Evolutionary conservation across 495 filamentous ascomycete genomes (phyloP), one percentile per base, ranked within the genome.

Genomic region (Poronia punctata): DNA sequence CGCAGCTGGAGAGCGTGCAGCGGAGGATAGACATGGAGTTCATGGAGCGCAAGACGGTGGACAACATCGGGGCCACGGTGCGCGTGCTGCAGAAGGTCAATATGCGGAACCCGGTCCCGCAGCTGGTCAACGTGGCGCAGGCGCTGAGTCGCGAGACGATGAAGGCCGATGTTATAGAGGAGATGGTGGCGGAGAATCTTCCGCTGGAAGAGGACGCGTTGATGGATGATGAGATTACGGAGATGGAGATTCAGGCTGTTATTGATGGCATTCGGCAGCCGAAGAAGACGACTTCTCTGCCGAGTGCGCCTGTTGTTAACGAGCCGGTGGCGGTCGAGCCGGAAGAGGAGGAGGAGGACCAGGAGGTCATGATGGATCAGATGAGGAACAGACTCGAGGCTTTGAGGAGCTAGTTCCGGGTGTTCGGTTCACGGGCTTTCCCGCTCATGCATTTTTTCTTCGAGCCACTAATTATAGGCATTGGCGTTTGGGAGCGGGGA

Each of bases 11-110:
- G 64, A 88, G 82, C 57, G 93, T 98, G 40, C 81, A 88, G 52
- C 95, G 96, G 93, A 93, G 97, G 63, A 93, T 98, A 47, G 87
- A 85, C 54, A 90, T 97, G 65, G 90, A 93, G 2, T 98, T 97
- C 56, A 85, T 86, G 4, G 81, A 95, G 54, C 80, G 89, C 48
- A 95, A 94, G 71, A 96, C 97, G 50, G 90, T 96, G 70, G 93
- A 93, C 28, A 87, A 79, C 58, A 86, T 98, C 48, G 72, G 79
- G 38, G 85, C 84, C 34, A 83, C 76, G 42, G 90, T 90, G 9
- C 84, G 84, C 12, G 88, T 98, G 48, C 96, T 98, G 92, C 88
- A 87, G 61, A 88, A 97, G 60, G 89, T 98, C 33, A 98, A 98
- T 60, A 75, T 71, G 3, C 68, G 97, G 5, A 76, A 96, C 18